Conservation (phyloP, 2,329 filamentous ascomycete species). For the Penicillium sp. region DNA sequence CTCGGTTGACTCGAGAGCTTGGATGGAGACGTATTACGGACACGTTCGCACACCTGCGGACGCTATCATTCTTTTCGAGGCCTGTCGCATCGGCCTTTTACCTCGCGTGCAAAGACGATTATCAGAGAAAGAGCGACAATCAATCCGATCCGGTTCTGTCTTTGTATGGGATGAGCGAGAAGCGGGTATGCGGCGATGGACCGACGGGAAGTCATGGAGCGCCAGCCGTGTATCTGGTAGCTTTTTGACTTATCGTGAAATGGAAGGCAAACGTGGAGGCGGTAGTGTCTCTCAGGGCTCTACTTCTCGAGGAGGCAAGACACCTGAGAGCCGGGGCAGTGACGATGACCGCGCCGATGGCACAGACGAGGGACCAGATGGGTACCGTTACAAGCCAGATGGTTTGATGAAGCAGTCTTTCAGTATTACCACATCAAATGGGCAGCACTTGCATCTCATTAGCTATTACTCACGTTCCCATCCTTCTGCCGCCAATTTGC, state of each 20-base stretch:
- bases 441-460: conserved; percentile 94
- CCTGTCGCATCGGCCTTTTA: conserved; percentile 82
- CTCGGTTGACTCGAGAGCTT: conserved; percentile 25
- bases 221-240: conserved; percentile 95
- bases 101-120: conserved; percentile 88
- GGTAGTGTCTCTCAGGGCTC: conserved; percentile 60
- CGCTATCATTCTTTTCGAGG: conserved; percentile 98
- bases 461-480: conserved; percentile 90
- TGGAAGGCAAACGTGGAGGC: conserved; percentile 95
- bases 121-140: conserved; percentile 95
- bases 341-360: conserved; percentile 75
- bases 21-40: conserved; percentile 96
- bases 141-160: conserved; percentile 92
- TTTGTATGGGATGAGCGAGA: conserved; percentile 99
- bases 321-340: conserved; percentile 77
- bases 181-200: conserved; percentile 97
- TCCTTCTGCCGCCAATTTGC: conserved; percentile 67
- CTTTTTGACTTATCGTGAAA: conserved; percentile 95
- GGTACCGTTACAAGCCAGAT: conserved; percentile 92
- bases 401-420: conserved; percentile 99
- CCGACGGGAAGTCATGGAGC: conserved; percentile 98
- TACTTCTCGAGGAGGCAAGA: conserved; percentile 65
- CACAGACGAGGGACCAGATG: conserved; percentile 72
- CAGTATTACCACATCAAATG: conserved; percentile 88
- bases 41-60: conserved; percentile 93